Evolutionary conservation across 2,329 filamentous ascomycete species (phyloP).

Genomic region (Sporothrix luriei): DNA sequence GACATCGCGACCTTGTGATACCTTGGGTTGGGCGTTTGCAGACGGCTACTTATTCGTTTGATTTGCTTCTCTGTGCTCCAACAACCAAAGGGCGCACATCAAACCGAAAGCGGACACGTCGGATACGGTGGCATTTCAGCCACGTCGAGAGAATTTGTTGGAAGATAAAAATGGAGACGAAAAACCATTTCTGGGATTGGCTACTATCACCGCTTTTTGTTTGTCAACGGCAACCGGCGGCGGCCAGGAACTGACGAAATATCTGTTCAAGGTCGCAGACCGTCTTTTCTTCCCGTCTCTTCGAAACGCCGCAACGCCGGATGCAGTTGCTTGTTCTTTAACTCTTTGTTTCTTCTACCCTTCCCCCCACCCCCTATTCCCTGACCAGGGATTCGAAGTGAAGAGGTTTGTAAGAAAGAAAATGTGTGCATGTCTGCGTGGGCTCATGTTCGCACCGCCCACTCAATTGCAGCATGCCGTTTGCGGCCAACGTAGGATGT

Average conservation of each 20-base stretch:
- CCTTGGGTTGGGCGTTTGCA: neutral
- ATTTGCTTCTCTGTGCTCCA: neutral
- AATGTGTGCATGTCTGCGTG: neutral
- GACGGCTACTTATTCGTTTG: neutral
- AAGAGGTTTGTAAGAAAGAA: neutral
- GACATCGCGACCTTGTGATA: neutral
- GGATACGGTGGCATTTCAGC: neutral
- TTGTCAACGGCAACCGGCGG: neutral
- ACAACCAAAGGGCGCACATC: neutral
- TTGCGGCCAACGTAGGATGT: neutral
- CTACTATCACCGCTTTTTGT: neutral
- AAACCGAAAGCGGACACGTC: conserved; percentile 18
- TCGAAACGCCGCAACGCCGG: neutral
- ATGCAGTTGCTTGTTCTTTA: neutral
- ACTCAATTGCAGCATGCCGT: neutral
- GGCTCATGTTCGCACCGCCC: neutral
- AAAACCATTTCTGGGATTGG: neutral
- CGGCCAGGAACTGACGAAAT: neutral
- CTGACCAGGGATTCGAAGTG: neutral
- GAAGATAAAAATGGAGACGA: neutral
- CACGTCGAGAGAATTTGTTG: conserved; percentile 11
- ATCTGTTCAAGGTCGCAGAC: neutral
- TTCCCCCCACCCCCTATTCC: neutral
- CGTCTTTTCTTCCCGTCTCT: neutral
- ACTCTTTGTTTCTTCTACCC: neutral